Evolutionary conservation across 2,329 filamentous ascomycete genomes (phyloP).

Genomic region (Penicillium sp.): DNA sequence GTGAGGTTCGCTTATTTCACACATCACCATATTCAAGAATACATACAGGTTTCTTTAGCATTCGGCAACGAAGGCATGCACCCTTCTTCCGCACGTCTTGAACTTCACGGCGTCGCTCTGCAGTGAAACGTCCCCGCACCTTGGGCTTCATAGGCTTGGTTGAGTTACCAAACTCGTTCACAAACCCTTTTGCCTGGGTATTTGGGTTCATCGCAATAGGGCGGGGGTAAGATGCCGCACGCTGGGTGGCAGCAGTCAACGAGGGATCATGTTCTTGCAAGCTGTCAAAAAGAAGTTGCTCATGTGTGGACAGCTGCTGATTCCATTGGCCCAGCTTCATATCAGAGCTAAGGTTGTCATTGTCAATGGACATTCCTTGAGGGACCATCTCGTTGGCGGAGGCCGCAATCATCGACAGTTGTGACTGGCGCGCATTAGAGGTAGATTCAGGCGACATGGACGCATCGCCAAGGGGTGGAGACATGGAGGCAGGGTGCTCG

Average conservation of each 20-base stretch:
- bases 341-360: constrained; percentile 30
- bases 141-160: constrained; percentile 47
- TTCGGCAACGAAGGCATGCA: constrained; percentile 61
- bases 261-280: constrained; percentile 41
- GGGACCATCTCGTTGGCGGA: constrained; percentile 48
- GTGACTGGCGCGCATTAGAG: constrained; percentile 41
- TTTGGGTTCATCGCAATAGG: constrained; percentile 46
- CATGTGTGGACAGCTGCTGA: constrained; percentile 38
- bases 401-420: constrained; percentile 47
- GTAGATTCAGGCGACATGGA: constrained; percentile 37
- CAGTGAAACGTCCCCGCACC: constrained; percentile 56
- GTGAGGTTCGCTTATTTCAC: not conserved
- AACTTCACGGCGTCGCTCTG: constrained; percentile 57
- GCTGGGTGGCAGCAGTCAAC: constrained; percentile 40
- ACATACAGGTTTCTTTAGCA: constrained; percentile 60
- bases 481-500: constrained; percentile 35
- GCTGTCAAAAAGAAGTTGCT: constrained; percentile 41
- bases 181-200: constrained; percentile 40
- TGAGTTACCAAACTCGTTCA: constrained; percentile 41
- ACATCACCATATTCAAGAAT: not conserved
- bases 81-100: constrained; percentile 59
- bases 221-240: constrained; percentile 40
- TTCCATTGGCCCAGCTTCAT: constrained; percentile 35
- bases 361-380: constrained; percentile 37
- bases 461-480: constrained; percentile 33